phyloP scores from a whole-genome alignment of 306 rosid species.

The Dalbergia cochinchinensis region DNA sequence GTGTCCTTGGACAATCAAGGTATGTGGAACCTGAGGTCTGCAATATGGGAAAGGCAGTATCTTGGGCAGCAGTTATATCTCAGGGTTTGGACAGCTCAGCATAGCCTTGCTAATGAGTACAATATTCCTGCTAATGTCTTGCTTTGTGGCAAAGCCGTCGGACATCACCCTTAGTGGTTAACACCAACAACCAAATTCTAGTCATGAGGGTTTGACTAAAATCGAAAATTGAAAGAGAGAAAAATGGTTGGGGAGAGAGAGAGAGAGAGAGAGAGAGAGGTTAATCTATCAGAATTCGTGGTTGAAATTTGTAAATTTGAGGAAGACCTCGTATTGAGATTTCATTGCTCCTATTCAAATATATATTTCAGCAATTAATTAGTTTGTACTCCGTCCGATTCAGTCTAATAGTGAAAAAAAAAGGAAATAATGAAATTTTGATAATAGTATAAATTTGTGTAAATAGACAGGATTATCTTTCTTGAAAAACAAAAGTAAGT shows the following conservation, averaged over 20 bases:
- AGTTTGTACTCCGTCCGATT: too few species aligned
- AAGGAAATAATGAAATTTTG: too few species aligned
- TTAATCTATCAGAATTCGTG: slow-evolving; percentile 25
- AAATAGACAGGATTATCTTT: too few species aligned
- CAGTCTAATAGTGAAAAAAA: too few species aligned
- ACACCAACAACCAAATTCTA: slow-evolving; percentile 1
- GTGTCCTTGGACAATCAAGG: slow-evolving; percentile 97
- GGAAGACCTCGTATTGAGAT: slow-evolving; percentile 17
- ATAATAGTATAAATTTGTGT: too few species aligned
- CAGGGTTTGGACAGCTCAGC: slow-evolving; percentile 78
- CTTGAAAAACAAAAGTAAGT: too few species aligned
- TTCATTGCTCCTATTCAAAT: slow-evolving; percentile 4
- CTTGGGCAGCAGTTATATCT: slow-evolving; percentile 94
- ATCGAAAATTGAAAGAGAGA: background rate
- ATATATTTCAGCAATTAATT: background rate
- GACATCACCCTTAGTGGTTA: slow-evolving; percentile 53
- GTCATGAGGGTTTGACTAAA: slow-evolving; percentile 71
- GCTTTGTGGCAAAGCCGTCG: slow-evolving; percentile 87
- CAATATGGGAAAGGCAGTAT: slow-evolving; percentile 94
- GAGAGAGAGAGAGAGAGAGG: slow-evolving; percentile 6
- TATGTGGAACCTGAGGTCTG: slow-evolving; percentile 98
- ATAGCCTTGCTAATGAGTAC: slow-evolving; percentile 74
- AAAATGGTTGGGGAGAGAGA: too few species aligned
- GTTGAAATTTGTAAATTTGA: slow-evolving; percentile 38
- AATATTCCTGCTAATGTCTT: slow-evolving; percentile 77